Percentiles rank a stretch among this genome's conserved stretches.
These are phyloP conservation scores for Mastigamoeba balamuthi DNA, from an alignment of 78 protist genomes.

Conservation along the genomic window DNA sequence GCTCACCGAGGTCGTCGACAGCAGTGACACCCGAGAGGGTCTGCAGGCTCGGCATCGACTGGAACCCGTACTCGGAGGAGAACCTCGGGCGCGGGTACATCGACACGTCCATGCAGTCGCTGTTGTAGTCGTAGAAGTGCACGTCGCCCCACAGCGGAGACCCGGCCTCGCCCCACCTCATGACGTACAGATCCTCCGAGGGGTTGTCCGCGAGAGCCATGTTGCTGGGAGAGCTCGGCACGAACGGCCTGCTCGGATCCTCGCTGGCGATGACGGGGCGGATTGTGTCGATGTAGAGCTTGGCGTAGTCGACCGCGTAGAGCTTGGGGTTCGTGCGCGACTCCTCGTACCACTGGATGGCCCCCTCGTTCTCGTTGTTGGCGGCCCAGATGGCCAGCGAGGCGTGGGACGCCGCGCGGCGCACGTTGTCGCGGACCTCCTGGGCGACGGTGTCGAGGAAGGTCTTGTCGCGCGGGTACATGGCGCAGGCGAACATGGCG, in stretches of 20 bases:
- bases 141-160: slow-evolving; percentile 24
- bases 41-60: background rate
- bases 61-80: slow-evolving; percentile 47
- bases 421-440: slow-evolving; percentile 38
- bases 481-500: slow-evolving; percentile 75
- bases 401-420: slow-evolving; percentile 47
- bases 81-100: slow-evolving; percentile 25
- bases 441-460: slow-evolving; percentile 42
- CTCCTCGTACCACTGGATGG: slow-evolving; percentile 24
- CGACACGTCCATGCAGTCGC: slow-evolving; percentile 23
- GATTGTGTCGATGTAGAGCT: background rate
- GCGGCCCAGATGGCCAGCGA: slow-evolving; percentile 63
- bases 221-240: slow-evolving; percentile 6
- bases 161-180: background rate
- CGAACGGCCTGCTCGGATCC: slow-evolving; percentile 33
- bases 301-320: background rate
- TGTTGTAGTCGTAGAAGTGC: slow-evolving; percentile 21
- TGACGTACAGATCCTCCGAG: background rate
- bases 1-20: too few species aligned
- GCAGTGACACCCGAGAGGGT: background rate
- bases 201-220: background rate
- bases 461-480: slow-evolving; percentile 63
- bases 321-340: slow-evolving; percentile 3
- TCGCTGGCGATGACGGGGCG: background rate
- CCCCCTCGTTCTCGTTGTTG: slow-evolving; percentile 80